Evolutionary conservation across 192 early-diverging fungal genomes (phyloP), one percentile per base, ranked within the genome.

Genomic region (Radiomyces spectabilis): DNA sequence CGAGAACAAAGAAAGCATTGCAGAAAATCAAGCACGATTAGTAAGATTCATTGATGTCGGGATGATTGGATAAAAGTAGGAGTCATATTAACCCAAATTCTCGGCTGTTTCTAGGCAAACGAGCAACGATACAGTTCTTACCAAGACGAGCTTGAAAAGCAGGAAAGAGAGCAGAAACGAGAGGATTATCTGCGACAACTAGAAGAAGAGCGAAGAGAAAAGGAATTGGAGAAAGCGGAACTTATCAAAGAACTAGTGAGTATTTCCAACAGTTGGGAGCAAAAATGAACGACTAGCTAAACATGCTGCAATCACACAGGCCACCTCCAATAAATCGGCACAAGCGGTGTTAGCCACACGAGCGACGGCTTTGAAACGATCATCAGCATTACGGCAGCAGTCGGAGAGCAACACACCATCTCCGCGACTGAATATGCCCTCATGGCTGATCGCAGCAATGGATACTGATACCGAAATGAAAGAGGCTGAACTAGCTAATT

Each of bases 1-100:
- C 10, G 91, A 93, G 49, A 91, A 97, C 61, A 78, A 82, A 35
- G 85, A 86, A 19, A 68, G 78, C 12, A 97, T 97, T 65, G 75
- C 76, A 19, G 69, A 65, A 15, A 92, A 92, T 58, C 71, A 73
- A 35, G 73, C 78, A 44, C 79, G 67, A 33, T 65, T 62, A 76
- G 86, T 75, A 82, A 72, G 55, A 27, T 42, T 39, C n/a, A n/a
- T 40, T 43, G 13, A 12, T 35, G 29, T 10, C 10, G 37, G n/a
- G n/a, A 38, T 12, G 10, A 38, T n/a, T 10, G n/a, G 37, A 39
- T 35, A 18, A 25, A 9, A 31, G 27, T 8, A 21, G 35, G 44
- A 8, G 15, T 32, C 27, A 18, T 45, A 22, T 45, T 50, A 31
- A 6, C 31, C 30, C 34, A 12, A 12, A 4, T 10, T 8, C 24